These are phyloP conservation scores for Rhynchosporium secalis DNA, from an alignment of 2,329 filamentous ascomycete species.

Conservation along the genomic window DNA sequence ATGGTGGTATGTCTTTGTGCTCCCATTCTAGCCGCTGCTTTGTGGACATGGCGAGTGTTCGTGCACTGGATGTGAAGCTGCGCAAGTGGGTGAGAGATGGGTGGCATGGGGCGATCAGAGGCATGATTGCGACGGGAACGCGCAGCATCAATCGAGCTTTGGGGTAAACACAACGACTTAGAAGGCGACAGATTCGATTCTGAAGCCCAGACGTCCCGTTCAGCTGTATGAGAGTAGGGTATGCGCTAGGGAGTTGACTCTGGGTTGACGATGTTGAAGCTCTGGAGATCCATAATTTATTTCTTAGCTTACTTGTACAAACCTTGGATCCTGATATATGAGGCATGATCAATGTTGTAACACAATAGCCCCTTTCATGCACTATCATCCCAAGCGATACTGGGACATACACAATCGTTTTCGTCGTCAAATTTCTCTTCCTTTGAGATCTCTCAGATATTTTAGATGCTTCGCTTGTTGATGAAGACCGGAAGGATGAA, in stretches of 20 bases:
- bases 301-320: conserved; percentile 7
- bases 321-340: background rate
- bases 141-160: conserved; percentile 23
- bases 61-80: conserved; percentile 39
- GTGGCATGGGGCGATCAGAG: conserved; percentile 31
- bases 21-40: conserved; percentile 40
- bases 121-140: conserved; percentile 26
- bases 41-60: conserved; percentile 39
- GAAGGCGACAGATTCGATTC: background rate
- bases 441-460: no score
- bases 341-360: background rate
- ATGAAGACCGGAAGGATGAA: no score
- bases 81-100: conserved; percentile 37
- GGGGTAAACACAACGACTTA: no score
- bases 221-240: no score
- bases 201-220: background rate
- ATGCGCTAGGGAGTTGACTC: background rate
- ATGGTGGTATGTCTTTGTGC: conserved; percentile 51
- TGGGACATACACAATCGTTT: no score
- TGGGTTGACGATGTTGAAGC: conserved; percentile 5
- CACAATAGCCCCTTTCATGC: background rate
- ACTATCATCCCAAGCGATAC: no score
- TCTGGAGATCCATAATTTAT: conserved; percentile 5
- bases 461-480: no score
- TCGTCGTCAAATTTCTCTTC: no score